Percentiles rank a stretch among this genome's conserved stretches.
Conservation (phyloP, 805 yeast species). For the Starmerella sp. region DNA sequence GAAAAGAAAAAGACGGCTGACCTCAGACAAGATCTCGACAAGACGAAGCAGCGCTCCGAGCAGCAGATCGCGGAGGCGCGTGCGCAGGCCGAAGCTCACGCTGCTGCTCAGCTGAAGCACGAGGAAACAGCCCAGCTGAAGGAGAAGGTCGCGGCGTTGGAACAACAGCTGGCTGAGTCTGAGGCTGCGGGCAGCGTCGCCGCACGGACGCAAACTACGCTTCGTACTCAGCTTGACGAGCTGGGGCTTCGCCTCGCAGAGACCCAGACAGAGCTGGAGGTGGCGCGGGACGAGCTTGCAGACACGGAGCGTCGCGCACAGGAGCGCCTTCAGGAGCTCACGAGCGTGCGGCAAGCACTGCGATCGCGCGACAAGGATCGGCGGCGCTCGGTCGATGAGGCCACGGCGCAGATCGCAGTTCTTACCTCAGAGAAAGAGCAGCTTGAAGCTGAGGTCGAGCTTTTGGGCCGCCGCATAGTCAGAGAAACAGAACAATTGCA, state of each 20-base stretch:
- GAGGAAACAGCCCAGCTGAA: not conserved
- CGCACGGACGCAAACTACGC: constrained; percentile 9
- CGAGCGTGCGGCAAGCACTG: constrained; percentile 57
- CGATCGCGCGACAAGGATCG: constrained; percentile 56
- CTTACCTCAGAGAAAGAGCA: constrained; percentile 51
- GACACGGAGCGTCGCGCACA: constrained; percentile 64
- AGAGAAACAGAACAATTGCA: constrained; percentile 57
- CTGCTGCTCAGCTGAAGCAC: not conserved
- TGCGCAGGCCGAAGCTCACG: constrained; percentile 1
- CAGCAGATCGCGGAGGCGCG: constrained; percentile 6
- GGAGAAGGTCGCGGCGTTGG: constrained; percentile 6
- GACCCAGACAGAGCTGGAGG: constrained; percentile 45
- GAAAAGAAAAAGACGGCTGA: not conserved
- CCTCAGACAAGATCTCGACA: not conserved
- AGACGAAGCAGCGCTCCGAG: constrained; percentile 13
- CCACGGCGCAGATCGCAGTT: constrained; percentile 41
- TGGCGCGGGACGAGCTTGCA: constrained; percentile 68
- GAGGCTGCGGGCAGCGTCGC: constrained; percentile 15
- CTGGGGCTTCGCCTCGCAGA: constrained; percentile 53
- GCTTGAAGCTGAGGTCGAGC: constrained; percentile 43
- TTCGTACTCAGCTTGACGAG: constrained; percentile 28
- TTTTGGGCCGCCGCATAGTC: constrained; percentile 42
- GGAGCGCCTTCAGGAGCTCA: constrained; percentile 70
- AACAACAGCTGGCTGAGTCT: constrained; percentile 10
- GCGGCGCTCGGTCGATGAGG: constrained; percentile 42